Base-by-base conservation (phyloP, 2,329 filamentous ascomycete genomes). In the Helminthosporium solani region DNA sequence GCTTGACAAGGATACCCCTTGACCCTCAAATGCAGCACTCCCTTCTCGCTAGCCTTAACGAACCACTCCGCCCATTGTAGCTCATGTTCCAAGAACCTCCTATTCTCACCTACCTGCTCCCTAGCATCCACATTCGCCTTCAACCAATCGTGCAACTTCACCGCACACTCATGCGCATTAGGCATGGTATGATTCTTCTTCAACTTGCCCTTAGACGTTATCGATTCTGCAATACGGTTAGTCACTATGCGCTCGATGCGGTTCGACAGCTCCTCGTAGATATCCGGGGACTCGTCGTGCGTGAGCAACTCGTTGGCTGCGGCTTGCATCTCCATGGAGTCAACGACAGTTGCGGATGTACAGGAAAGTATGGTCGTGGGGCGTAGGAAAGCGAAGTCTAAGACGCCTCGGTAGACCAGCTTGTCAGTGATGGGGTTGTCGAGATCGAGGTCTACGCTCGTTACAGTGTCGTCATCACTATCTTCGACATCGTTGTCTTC, bases 51-150 rank as follows among this genome's bases (percentile, higher is more conserved):
- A 8, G 59, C 61, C n/a, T 56, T 48, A 2, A 58, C 53, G 9
- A 68, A 38, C 64, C 64, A 67, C 23, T 49, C 40, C n/a, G 44
- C 60, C 63, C 64, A 67, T 37, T 61, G 52, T 18, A 59, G 27
- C 45, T 68, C 62, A 50, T 66, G 63, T 36, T 59, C 50, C 3
- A 66, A 56, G 5, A 52, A 42, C 0, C 37, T 37, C 6, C 42
- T 33, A 12, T 41, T 41, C 42, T 67, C 63, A 0, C 66, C 66
- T 3, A 54, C 63, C 37, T 47, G 45, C 0, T 64, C 28, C 4
- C 63, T 47, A 9, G 49, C 57, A 1, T 56, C 45, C 7, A 50
- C 46, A 12, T 49, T 53, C 18, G 27, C 41, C 2, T 50, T 15
- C 8, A 68, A 31, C 19, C 53, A 62, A 7, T 55, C 42, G 3